Evolutionary conservation across 2,329 filamentous ascomycete species (phyloP), one percentile per base, ranked within the genome.

Genomic region (Fusarium chaquense): DNA sequence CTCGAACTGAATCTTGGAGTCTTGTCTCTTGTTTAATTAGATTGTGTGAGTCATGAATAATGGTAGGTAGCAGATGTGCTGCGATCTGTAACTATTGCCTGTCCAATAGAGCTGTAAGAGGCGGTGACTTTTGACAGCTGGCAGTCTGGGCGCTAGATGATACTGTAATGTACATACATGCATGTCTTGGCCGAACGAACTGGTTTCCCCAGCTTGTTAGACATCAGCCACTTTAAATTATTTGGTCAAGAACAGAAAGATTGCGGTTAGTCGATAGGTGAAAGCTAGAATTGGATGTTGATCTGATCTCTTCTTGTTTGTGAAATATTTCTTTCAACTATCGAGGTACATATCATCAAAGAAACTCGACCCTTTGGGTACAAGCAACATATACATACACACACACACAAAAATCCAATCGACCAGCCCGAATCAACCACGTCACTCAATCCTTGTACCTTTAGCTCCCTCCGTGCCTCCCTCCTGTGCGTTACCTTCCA

Each of bases 391-490:
- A 53, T 28, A 43, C 36, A 54, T 20, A 33, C 26, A 36, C 33
- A 57, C 62, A 63, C 51, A 47, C 35, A 35, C 33, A 35, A 63
- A 26, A 13, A 58, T 51, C 22, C 24, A 51, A 44, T 61, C 59
- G 50, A 50, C 47, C 65, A 70, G 67, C 69, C 66, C 54, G 56
- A 40, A 57, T 72, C 62, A 61, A 72, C 69, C 69, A 71, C 69
- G 69, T 72, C 69, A 71, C 68, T 71, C 66, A 28, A 43, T 41
- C 58, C 32, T 41, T 40, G 44, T 58, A 58, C 67, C 26, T 41
- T 16, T 70, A 60, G 64, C 58, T 22, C 36, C 36, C 18, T 30
- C 28, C 28, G 28, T 30, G 28, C 28, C 28, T 60, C 60, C 47
- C 33, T 20, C 22, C 33, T 46, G 52, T 51, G 43, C 30, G 26